Base-by-base conservation (phyloP, 352 stramenopile genomes). In the Pythium sp. region DNA sequence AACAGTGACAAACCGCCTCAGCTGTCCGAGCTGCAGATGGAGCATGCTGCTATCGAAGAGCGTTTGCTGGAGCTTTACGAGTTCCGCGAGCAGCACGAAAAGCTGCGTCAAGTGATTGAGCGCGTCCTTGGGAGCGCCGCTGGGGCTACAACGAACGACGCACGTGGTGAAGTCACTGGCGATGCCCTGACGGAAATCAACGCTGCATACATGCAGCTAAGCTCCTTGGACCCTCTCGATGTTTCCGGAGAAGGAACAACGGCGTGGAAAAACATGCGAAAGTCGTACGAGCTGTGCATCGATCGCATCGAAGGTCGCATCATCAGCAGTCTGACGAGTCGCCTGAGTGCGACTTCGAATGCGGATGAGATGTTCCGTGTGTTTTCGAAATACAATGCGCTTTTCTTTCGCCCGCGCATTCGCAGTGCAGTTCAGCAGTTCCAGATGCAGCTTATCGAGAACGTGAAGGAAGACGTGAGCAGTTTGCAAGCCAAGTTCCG, bases 361-460 rank as follows among this genome's bases (percentile, higher is more conserved):
- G 97, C 98, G 3, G 95, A 98, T 66, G 92, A 98, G 66, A 98
- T 98, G 94, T 98, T 98, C 64, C 83, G 90, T 11, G 96, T 99
- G 5, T 99, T 99, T 70, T 96, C 92, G 20, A 97, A 97, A 70
- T 99, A 99, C 82, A 99, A 99, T 65, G 93, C 96, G 47, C 87
- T 99, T 30, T 97, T 99, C 70, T 97, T 98, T 57, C 91, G 97
- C 15, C 97, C 96, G 53, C 91, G 97, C 20, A 97, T 98, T 70
- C 91, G 91, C 26, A 95, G 85, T 34, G 97, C 98, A 5, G 97
- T 99, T 32, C 98, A 99, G 69, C 97, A 99, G 84, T 99, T 99
- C 75, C 98, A 99, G 73, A 97, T 99, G 75, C 92, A 98, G 69
- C 85, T 99, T 8, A 98, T 99, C 67, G 94, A 98, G 67, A 99